Evolutionary conservation across 2,329 filamentous ascomycete genomes (phyloP).

Genomic region (Sporothrix globosa): DNA sequence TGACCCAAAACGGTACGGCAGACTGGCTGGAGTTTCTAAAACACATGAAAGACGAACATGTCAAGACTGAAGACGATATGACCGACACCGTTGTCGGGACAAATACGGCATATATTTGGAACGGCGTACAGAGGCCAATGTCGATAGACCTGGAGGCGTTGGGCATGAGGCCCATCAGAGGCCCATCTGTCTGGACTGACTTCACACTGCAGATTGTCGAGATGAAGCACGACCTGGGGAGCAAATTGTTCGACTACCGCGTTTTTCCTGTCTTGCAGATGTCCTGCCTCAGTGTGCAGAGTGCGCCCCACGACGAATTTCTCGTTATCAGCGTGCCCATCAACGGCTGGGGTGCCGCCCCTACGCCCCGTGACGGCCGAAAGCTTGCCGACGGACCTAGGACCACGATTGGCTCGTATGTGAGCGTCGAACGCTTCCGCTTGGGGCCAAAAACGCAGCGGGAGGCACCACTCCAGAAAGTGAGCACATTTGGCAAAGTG

Average conservation of each 20-base stretch:
- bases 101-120: conserved; percentile 49
- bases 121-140: too few relatives aligned
- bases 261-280: conserved; percentile 69
- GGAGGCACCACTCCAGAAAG: background rate
- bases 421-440: conserved; percentile 65
- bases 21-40: conserved; percentile 65
- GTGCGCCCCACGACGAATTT: conserved; percentile 49
- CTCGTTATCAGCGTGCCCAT: conserved; percentile 62
- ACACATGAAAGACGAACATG: conserved; percentile 62
- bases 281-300: conserved; percentile 51
- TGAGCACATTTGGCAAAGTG: background rate
- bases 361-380: conserved; percentile 36
- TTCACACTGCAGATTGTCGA: conserved; percentile 61
- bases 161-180: too few relatives aligned
- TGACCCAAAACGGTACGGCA: conserved; percentile 56
- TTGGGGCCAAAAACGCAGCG: conserved; percentile 42
- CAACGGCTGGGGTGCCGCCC: conserved; percentile 44
- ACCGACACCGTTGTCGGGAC: conserved; percentile 59
- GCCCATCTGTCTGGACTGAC: conserved; percentile 43
- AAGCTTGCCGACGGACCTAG: conserved; percentile 48
- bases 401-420: conserved; percentile 63
- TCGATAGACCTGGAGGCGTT: too few relatives aligned
- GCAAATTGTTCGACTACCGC: conserved; percentile 59
- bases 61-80: conserved; percentile 59
- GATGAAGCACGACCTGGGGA: conserved; percentile 66